Base-by-base conservation (phyloP, 2,329 filamentous ascomycete genomes). In the Pseudogymnoascus sp. region DNA sequence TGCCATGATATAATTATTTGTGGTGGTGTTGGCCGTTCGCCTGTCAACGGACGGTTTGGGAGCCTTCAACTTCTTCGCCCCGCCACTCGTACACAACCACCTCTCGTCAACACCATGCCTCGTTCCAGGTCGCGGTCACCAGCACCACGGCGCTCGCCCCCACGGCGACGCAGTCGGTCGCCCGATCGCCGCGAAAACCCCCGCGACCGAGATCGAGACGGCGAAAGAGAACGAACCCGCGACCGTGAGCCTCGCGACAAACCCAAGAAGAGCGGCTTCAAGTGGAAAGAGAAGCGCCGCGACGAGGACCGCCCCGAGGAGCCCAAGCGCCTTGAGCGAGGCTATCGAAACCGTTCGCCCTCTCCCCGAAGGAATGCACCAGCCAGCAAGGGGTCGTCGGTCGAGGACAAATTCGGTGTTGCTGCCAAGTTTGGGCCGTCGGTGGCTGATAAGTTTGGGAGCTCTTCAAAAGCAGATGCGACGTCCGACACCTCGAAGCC, bases 231-330 rank as follows among this genome's bases (percentile, higher is more conserved):
- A 60, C 57, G 62, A 66, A 50, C 24, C 29, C 44, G 50, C 61
- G 62, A 66, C 36, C 61, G 62, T 57, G 63, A 68, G 15, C 67
- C 66, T 15, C 64, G 63, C 39, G 66, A 67, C 47, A 66, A 63
- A 58, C 67, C 66, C 21, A 40, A 64, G 68, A 63, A 39, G 62
- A 63, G 80, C 4, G 81, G 82, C 8, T 83, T 86, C 66, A 79
- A 79, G 66, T 85, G 80, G 77, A 86, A 86, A 67, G 81, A 83
- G 60, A 81, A 78, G 67, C 76, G 80, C 39, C 73, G 75, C 31
- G 75, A 77, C 59, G 72, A 75, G 10, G 75, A 78, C 58, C 70
- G 71, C 5, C 72, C 74, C 37, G 75, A 78, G 37, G 74, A 77
- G 39, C 77, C 81, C 31, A 73, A 77, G 62, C 74, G 74, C 62